Evolutionary conservation across 768 basidiomycete species (phyloP).

Genomic region (Macrolepiota fuliginosa): DNA sequence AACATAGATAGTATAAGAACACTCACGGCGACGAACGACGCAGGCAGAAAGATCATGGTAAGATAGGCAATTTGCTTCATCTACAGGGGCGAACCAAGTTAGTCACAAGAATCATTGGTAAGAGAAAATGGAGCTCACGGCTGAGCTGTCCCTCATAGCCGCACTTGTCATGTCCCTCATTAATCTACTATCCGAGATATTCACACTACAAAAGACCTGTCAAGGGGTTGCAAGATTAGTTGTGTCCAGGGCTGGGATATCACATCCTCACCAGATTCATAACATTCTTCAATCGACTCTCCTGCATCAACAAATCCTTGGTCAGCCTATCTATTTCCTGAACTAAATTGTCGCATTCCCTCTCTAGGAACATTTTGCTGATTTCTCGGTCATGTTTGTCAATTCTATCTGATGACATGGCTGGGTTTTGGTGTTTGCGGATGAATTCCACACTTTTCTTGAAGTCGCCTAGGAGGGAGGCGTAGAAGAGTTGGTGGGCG

Average conservation of each 20-base stretch:
- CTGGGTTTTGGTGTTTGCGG: constrained; percentile 47
- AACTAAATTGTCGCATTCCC: constrained; percentile 49
- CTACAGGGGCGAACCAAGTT: constrained; percentile 8
- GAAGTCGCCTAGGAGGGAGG: constrained; percentile 54
- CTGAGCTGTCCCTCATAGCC: constrained; percentile 44
- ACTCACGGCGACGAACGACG: constrained; percentile 48
- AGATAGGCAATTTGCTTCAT: constrained; percentile 63
- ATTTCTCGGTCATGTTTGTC: constrained; percentile 23
- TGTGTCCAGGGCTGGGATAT: neutral
- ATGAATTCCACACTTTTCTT: constrained; percentile 51
- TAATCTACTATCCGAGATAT: constrained; percentile 50
- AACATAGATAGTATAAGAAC: neutral
- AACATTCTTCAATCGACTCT: constrained; percentile 48
- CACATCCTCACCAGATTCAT: constrained; percentile 41
- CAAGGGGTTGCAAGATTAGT: neutral
- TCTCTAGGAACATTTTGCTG: constrained; percentile 32
- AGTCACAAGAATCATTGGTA: neutral
- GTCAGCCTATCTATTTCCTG: constrained; percentile 49
- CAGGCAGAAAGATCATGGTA: constrained; percentile 61
- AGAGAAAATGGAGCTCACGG: constrained; percentile 5
- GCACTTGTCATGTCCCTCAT: constrained; percentile 54
- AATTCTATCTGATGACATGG: constrained; percentile 34
- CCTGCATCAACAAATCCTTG: constrained; percentile 39
- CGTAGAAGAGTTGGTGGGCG: constrained; percentile 59
- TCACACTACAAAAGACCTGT: constrained; percentile 60